Conservation (phyloP, 208 protist genomes). For the Trypanosoma congolense region DNA sequence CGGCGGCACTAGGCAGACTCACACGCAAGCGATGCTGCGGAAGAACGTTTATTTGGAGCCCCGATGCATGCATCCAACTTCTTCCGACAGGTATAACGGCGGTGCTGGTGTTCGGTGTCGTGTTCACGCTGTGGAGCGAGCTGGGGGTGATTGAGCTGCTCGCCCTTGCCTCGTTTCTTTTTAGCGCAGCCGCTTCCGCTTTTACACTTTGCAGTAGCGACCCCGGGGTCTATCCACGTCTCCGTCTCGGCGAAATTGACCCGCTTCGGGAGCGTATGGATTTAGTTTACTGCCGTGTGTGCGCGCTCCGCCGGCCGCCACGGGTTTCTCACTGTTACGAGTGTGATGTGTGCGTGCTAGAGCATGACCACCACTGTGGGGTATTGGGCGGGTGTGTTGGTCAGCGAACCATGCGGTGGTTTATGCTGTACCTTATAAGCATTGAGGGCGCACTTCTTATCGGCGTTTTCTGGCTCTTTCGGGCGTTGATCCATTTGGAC, state of each 20-base stretch:
- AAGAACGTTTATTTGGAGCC: slow-evolving; percentile 31
- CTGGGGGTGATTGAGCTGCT: slow-evolving; percentile 35
- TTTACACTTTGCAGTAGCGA: slow-evolving; percentile 50
- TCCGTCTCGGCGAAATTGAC: slow-evolving; percentile 49
- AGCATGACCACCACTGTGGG: slow-evolving; percentile 82
- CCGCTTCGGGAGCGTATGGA: slow-evolving; percentile 35
- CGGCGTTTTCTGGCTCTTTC: slow-evolving; percentile 34
- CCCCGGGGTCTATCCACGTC: slow-evolving; percentile 57
- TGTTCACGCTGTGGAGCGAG: slow-evolving; percentile 44
- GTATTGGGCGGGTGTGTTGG: slow-evolving; percentile 78
- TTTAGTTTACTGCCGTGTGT: slow-evolving; percentile 50
- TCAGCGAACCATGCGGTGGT: slow-evolving; percentile 68
- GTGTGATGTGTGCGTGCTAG: slow-evolving; percentile 75
- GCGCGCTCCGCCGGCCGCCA: slow-evolving; percentile 42
- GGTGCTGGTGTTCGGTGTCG: slow-evolving; percentile 40
- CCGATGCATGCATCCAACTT: slow-evolving; percentile 20
- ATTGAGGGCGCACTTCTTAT: slow-evolving; percentile 22
- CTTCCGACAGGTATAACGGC: slow-evolving; percentile 42
- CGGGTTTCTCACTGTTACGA: slow-evolving; percentile 72
- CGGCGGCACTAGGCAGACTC: slow-evolving; percentile 35
- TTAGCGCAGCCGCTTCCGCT: slow-evolving; percentile 35
- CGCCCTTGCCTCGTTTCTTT: slow-evolving; percentile 30
- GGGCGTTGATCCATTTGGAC: slow-evolving; percentile 14
- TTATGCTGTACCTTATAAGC: slow-evolving; percentile 54
- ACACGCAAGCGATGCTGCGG: slow-evolving; percentile 8